A percentile compares a stretch with the other conserved stretches of the same genome.
Conservation (phyloP, 2,329 filamentous ascomycete species). For the Aspergillus fumigatiaffinis region DNA sequence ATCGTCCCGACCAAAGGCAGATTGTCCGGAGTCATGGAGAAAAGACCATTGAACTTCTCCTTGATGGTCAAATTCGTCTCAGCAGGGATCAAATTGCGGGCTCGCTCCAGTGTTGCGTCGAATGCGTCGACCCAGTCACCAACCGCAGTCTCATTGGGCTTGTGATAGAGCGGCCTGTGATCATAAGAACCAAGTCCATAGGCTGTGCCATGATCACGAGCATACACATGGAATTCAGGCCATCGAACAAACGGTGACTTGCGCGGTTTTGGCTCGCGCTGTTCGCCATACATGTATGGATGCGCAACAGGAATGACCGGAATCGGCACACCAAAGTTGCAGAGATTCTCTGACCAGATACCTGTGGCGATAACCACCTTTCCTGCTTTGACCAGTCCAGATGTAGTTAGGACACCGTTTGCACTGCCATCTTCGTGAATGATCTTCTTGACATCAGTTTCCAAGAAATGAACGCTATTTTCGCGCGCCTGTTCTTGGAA, state of each 20-base stretch:
- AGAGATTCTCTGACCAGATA: conserved; percentile 27
- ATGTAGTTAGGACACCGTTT: conserved; percentile 14
- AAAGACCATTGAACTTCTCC: conserved; percentile 31
- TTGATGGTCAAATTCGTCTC: conserved; percentile 10
- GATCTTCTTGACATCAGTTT: conserved; percentile 18
- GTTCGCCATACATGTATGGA: conserved; percentile 31
- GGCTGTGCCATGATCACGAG: conserved; percentile 29
- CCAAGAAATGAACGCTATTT: conserved; percentile 20
- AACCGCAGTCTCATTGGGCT: conserved; percentile 15
- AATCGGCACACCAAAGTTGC: conserved; percentile 20
- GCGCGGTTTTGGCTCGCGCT: conserved; percentile 11
- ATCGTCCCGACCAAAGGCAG: conserved; percentile 30
- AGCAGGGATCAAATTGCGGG: conserved; percentile 16
- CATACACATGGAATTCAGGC: conserved; percentile 34
- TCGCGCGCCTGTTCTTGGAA: conserved; percentile 19
- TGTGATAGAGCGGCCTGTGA: conserved; percentile 22
- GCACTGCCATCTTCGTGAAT: conserved; percentile 14
- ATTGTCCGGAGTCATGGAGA: conserved; percentile 34
- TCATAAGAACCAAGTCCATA: conserved; percentile 34
- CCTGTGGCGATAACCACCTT: conserved; percentile 27
- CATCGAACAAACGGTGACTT: conserved; percentile 33
- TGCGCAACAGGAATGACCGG: conserved; percentile 34
- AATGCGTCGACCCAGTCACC: conserved; percentile 23
- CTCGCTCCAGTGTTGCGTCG: conserved; percentile 16
- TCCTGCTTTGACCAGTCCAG: conserved; percentile 9